A percentile compares a stretch with the other conserved stretches of the same genome.
phyloP scores from a whole-genome alignment of 75 land plant species.

The Cupressus sempervirens region DNA sequence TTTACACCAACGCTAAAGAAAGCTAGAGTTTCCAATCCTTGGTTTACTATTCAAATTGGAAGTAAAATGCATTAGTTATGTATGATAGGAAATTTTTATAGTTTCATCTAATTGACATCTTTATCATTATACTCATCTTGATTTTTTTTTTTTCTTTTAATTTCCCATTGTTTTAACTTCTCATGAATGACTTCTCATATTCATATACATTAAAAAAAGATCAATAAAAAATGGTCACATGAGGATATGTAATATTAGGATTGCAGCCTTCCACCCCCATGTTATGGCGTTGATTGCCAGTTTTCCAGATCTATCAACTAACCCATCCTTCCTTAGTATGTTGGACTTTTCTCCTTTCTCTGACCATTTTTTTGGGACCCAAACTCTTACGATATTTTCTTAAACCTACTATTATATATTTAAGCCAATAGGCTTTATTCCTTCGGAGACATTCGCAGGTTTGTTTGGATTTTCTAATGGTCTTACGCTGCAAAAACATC shows the following conservation, averaged over 20 bases:
- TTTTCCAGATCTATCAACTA: slow-evolving; percentile 25
- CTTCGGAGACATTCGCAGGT: too few relatives aligned
- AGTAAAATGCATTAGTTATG: too few relatives aligned
- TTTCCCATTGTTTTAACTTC: background rate
- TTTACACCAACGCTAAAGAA: slow-evolving; percentile 67
- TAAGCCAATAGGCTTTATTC: too few relatives aligned
- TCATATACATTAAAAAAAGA: background rate
- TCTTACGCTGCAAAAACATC: too few relatives aligned
- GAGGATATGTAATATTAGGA: slow-evolving; percentile 25
- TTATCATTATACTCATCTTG: background rate
- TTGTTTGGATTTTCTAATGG: too few relatives aligned
- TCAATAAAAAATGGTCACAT: background rate
- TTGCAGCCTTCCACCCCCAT: slow-evolving; percentile 37
- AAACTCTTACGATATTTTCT: too few relatives aligned
- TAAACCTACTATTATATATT: too few relatives aligned
- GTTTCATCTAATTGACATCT: background rate
- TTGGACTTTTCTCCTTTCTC: background rate
- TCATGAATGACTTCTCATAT: background rate
- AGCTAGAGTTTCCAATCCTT: slow-evolving; percentile 49
- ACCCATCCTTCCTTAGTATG: slow-evolving; percentile 28
- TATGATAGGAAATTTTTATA: too few relatives aligned
- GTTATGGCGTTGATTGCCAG: slow-evolving; percentile 27
- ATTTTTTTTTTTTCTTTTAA: too few relatives aligned
- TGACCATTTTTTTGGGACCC: background rate
- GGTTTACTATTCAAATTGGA: slow-evolving; percentile 36